Evolutionary conservation across 2,329 filamentous ascomycete species (phyloP), one percentile per base, ranked within the genome.

Genomic region (Penicillium sp.): DNA sequence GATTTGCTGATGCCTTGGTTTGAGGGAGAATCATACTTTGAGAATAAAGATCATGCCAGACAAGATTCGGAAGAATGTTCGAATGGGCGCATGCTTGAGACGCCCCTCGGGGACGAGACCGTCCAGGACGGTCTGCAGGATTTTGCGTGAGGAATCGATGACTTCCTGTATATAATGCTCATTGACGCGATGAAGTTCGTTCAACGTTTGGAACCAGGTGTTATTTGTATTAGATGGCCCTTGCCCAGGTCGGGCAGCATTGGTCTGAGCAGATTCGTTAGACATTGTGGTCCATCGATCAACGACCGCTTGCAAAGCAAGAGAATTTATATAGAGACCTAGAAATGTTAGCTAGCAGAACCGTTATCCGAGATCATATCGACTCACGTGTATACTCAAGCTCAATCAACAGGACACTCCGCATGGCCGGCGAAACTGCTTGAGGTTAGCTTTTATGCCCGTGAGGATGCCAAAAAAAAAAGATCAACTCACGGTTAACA

Each of bases 271-370:
- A 63, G 75, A 68, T 53, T 75, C 71, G 49, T 72, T 74, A 9
- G 75, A 75, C 67, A 92, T 89, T 57, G 83, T 92, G 6, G 91
- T 93, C 75, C 91, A 96, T 56, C 92, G 86, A 74, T 97, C 93
- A 5, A 97, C 91, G 3, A 97, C 92, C 21, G 94, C 94, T 75
- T 99, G 94, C 2, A 99, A 79, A 2, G 92, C 92, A 2, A 99
- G 81, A 1, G 92, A 96, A 72, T 97, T 97, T 76, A 97, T 84
- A 69, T 97, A 97, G 47, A 97, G 61, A 13, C 76, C 76, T 74
- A 55, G 14, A 34, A 56, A 39, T 39, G 53, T 66, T 49, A 65
- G 56, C n/a, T 16, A 32, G 27, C 48, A 5, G n/a, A 13, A 6
- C 14, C 34, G 24, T 4, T 43, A 43, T 38, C 34, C 16, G n/a